Conservation (phyloP, 78 protist species). For the Speleostelium caveatum region DNA sequence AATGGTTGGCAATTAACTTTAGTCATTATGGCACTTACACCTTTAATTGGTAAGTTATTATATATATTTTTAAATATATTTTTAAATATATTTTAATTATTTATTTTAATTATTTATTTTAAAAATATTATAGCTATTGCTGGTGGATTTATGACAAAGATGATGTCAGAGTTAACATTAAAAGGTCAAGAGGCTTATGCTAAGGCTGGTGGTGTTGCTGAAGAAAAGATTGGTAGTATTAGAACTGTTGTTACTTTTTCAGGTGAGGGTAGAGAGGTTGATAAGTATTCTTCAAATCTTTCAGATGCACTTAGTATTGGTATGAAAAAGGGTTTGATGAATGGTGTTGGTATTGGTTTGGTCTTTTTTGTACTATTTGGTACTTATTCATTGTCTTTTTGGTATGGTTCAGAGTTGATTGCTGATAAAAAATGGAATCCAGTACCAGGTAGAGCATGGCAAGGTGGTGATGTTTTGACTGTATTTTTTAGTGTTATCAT, state of each 20-base stretch:
- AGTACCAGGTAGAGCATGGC: slow-evolving; percentile 63
- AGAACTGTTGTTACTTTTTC: slow-evolving; percentile 88
- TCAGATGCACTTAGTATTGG: slow-evolving; percentile 46
- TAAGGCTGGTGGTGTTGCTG: slow-evolving; percentile 86
- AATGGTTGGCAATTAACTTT: slow-evolving; percentile 69
- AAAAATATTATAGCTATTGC: too few species aligned
- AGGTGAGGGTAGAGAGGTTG: slow-evolving; percentile 30
- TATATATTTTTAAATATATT: neutral
- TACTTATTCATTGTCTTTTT: slow-evolving; percentile 69
- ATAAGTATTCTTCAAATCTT: slow-evolving; percentile 19
- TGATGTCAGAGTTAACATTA: slow-evolving; percentile 53
- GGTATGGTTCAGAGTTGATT: slow-evolving; percentile 85
- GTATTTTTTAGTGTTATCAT: slow-evolving; percentile 81
- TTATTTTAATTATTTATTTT: neutral
- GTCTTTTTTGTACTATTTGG: slow-evolving; percentile 74
- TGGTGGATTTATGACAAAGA: slow-evolving; percentile 75
- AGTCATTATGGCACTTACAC: slow-evolving; percentile 69
- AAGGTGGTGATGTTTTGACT: slow-evolving; percentile 76
- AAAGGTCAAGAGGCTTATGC: slow-evolving; percentile 81
- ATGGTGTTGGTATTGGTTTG: slow-evolving; percentile 81
- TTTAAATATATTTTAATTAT: neutral
- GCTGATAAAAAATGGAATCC: slow-evolving; percentile 43
- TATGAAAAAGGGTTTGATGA: slow-evolving; percentile 46
- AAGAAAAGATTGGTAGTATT: slow-evolving; percentile 79
- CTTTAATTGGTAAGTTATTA: slow-evolving; percentile 19